Evolutionary conservation across 2,329 filamentous ascomycete species (phyloP).

Genomic region (Claviceps africana): DNA sequence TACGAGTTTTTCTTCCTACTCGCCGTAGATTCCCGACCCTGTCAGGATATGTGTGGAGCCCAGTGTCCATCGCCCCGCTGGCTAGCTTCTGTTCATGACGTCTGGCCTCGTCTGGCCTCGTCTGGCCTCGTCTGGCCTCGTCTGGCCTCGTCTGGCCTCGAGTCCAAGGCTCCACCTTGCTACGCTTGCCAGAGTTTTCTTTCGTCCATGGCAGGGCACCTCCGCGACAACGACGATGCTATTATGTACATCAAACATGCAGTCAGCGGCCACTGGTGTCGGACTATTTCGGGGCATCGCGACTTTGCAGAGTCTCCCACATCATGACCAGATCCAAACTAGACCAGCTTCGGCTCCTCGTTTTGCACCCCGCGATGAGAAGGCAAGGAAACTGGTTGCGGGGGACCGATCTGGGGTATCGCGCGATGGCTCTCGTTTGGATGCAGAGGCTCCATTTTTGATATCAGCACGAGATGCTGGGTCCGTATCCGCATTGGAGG

Average conservation of each 20-base stretch:
- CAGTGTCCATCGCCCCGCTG: not conserved
- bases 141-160: not conserved
- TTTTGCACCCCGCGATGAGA: not conserved
- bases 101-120: too few species aligned
- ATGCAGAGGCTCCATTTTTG: not conserved
- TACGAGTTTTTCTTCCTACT: not conserved
- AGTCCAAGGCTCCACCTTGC: constrained; percentile 1
- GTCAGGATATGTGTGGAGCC: constrained; percentile 1
- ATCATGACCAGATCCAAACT: not conserved
- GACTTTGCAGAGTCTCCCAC: too few species aligned
- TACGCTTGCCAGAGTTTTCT: constrained; percentile 3
- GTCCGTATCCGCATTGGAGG: not conserved
- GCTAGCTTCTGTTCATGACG: not conserved
- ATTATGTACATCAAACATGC: not conserved
- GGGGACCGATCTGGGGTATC: constrained; percentile 5
- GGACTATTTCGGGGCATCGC: too few species aligned
- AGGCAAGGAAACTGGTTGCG: constrained; percentile 2
- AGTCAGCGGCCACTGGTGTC: too few species aligned
- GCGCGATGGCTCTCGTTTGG: not conserved
- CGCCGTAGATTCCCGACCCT: not conserved
- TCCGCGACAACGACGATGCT: not conserved
- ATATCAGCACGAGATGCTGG: not conserved
- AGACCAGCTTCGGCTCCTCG: not conserved
- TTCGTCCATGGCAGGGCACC: not conserved
- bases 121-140: too few species aligned